These are phyloP conservation scores for Lasiosphaeria miniovina DNA, from an alignment of 495 filamentous ascomycete genomes.

Conservation along the genomic window DNA sequence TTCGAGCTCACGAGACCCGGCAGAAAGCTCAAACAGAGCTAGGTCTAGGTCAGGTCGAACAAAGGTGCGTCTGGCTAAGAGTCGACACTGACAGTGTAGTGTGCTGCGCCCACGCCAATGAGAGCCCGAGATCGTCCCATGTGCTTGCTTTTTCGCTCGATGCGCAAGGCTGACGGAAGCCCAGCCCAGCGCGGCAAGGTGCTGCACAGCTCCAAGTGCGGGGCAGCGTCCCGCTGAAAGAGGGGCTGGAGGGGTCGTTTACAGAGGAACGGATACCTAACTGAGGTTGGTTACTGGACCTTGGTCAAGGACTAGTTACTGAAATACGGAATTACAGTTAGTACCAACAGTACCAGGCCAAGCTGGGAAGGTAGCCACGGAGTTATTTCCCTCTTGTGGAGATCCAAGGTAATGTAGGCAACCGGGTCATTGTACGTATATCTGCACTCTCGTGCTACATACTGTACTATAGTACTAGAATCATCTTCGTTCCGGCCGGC, in stretches of 20 bases:
- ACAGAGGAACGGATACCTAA: not conserved
- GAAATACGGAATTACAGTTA: no score
- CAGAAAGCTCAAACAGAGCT: not conserved
- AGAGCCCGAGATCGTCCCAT: conserved; percentile 19
- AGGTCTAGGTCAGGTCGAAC: not conserved
- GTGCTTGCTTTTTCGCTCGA: conserved; percentile 18
- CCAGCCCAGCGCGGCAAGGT: conserved; percentile 4
- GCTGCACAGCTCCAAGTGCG: conserved; percentile 13
- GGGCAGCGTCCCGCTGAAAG: conserved; percentile 18
- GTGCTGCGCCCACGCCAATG: conserved; percentile 22
- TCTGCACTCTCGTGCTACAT: no score
- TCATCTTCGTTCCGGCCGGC: no score
- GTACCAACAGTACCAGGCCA: no score
- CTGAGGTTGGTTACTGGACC: not conserved
- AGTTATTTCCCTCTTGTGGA: no score
- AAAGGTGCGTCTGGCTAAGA: conserved; percentile 1
- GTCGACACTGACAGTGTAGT: not conserved
- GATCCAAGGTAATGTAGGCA: no score
- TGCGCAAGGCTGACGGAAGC: conserved; percentile 24
- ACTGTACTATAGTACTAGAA: no score
- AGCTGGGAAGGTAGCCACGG: no score
- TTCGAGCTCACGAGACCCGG: conserved; percentile 1
- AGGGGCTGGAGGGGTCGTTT: conserved; percentile 5
- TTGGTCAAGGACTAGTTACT: no score
- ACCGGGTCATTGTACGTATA: no score